Percentiles rank a stretch among this genome's conserved stretches.
Evolutionary conservation across 345 rosid species (phyloP).

Genomic region (Populus euphratica): DNA sequence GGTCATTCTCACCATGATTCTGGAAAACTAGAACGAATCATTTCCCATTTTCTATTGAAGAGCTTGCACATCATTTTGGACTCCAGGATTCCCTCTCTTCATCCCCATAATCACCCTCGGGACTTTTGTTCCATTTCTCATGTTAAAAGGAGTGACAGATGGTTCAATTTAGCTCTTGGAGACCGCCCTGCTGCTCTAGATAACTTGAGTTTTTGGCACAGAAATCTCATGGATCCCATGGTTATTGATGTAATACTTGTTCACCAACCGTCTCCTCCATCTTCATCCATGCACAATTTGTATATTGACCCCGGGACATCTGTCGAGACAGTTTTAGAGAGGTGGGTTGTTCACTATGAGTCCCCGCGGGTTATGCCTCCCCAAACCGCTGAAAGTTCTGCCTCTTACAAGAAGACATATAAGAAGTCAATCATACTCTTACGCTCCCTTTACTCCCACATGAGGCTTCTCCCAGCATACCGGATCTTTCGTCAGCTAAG

Average conservation of each 20-base stretch:
- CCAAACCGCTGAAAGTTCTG: conserved; percentile 40
- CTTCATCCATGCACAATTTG: conserved; percentile 36
- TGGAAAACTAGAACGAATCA: conserved; percentile 64
- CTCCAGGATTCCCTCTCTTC: conserved; percentile 76
- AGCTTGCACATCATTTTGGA: conserved; percentile 69
- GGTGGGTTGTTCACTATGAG: conserved; percentile 85
- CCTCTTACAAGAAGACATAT: conserved; percentile 67
- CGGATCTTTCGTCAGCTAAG: conserved; percentile 61
- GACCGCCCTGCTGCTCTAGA: conserved; percentile 72
- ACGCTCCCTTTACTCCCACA: conserved; percentile 65
- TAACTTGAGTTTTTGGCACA: conserved; percentile 69
- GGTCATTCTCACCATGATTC: conserved; percentile 31
- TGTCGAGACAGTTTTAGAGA: conserved; percentile 73
- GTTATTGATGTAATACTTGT: conserved; percentile 76
- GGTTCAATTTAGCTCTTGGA: conserved; percentile 86
- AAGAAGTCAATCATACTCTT: conserved; percentile 71
- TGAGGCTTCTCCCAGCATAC: conserved; percentile 80
- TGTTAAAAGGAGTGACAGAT: conserved; percentile 69
- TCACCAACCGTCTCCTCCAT: conserved; percentile 32
- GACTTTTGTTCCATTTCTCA: conserved; percentile 36
- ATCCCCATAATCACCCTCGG: conserved; percentile 33
- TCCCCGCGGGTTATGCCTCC: conserved; percentile 39
- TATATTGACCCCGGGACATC: conserved; percentile 24
- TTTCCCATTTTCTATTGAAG: conserved; percentile 72
- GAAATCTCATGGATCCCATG: conserved; percentile 69